Evolutionary conservation across 805 yeast species (phyloP).

Genomic region (Candida oleophila): DNA sequence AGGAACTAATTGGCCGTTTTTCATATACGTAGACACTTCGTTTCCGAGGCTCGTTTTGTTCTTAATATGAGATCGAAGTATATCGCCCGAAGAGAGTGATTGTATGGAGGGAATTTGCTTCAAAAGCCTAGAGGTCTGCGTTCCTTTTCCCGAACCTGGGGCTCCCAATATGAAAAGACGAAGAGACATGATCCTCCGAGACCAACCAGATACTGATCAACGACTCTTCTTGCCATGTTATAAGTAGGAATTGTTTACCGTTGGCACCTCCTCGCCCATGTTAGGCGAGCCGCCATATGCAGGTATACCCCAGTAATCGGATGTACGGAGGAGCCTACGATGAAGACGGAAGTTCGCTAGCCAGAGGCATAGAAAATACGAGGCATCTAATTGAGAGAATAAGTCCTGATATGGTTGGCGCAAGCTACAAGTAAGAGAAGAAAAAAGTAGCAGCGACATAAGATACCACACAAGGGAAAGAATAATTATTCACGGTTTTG

Average conservation of each 20-base stretch:
- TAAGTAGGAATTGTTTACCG: no score
- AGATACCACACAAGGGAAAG: not conserved
- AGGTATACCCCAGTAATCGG: not conserved
- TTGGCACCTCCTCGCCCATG: no score
- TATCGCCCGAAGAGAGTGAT: conserved; percentile 81
- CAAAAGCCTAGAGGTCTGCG: conserved; percentile 69
- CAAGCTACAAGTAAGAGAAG: no score
- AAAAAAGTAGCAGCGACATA: no score
- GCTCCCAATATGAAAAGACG: conserved; percentile 82
- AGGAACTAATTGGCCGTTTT: conserved; percentile 69
- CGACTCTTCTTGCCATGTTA: no score
- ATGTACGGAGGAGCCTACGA: not conserved
- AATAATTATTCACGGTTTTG: not conserved
- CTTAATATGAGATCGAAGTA: conserved; percentile 67
- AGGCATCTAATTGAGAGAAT: no score
- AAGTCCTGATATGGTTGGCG: no score
- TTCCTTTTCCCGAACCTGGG: conserved; percentile 96
- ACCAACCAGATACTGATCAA: not conserved
- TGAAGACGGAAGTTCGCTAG: not conserved
- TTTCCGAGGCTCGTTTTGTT: conserved; percentile 52
- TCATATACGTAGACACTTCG: conserved; percentile 56
- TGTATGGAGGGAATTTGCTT: conserved; percentile 51
- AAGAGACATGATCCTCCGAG: conserved; percentile 28
- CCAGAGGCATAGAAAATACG: no score
- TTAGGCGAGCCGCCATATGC: not conserved